These are phyloP conservation scores for Phialocephala sp. DNA, from an alignment of 2,329 filamentous ascomycete genomes.

Conservation along the genomic window DNA sequence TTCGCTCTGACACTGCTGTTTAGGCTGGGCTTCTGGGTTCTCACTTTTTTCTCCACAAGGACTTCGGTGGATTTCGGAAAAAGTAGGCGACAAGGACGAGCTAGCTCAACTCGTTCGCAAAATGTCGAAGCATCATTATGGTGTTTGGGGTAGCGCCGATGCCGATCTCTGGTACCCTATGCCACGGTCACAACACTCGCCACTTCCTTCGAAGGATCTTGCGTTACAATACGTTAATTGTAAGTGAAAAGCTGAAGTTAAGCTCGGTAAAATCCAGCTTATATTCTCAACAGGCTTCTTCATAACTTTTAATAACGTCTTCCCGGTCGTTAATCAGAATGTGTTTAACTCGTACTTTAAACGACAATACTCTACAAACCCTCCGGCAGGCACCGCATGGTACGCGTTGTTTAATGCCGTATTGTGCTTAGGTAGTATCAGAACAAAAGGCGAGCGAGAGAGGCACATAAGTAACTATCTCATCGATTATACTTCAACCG, in stretches of 20 bases:
- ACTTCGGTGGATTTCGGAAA: slow-evolving; percentile 35
- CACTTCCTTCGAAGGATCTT: slow-evolving; percentile 33
- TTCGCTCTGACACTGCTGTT: slow-evolving; percentile 14
- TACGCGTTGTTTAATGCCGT: slow-evolving; percentile 38
- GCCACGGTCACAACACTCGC: slow-evolving; percentile 26
- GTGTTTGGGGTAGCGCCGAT: slow-evolving; percentile 23
- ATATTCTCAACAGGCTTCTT: slow-evolving; percentile 31
- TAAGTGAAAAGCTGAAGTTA: slow-evolving; percentile 20
- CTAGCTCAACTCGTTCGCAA: slow-evolving; percentile 24
- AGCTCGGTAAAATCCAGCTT: slow-evolving; percentile 12
- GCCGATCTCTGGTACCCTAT: slow-evolving; percentile 31
- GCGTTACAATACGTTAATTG: slow-evolving; percentile 31
- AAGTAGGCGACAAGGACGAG: slow-evolving; percentile 25
- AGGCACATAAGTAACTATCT: slow-evolving; percentile 22
- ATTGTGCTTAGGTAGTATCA: slow-evolving; percentile 30
- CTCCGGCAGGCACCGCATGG: slow-evolving; percentile 32
- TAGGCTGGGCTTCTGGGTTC: slow-evolving; percentile 37
- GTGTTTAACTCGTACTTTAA: slow-evolving; percentile 30
- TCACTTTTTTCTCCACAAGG: slow-evolving; percentile 37
- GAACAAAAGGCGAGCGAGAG: slow-evolving; percentile 24
- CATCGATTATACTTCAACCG: slow-evolving; percentile 26
- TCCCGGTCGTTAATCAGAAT: slow-evolving; percentile 29
- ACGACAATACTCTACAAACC: slow-evolving; percentile 33
- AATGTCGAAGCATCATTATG: slow-evolving; percentile 25
- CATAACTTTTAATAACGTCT: slow-evolving; percentile 28